phyloP scores from a whole-genome alignment of 129 eudicot species.

The Flaveria sonorensis region DNA sequence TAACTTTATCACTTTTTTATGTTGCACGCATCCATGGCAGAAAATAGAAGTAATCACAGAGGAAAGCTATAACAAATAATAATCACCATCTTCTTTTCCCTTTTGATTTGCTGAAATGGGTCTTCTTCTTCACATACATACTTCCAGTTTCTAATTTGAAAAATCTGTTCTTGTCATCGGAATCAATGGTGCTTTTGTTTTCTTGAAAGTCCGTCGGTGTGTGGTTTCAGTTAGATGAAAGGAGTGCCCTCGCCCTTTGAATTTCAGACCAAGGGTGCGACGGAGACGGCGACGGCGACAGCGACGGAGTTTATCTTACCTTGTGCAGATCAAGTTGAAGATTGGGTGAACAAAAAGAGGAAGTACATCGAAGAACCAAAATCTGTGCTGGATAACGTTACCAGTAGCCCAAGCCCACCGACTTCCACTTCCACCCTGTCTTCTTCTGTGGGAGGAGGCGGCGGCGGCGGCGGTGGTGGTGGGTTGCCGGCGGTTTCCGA shows the following conservation, averaged over 20 bases:
- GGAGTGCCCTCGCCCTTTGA: conserved; percentile 92
- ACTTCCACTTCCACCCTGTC: conserved; percentile 80
- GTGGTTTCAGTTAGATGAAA: conserved; percentile 31
- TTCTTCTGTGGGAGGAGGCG: conserved; percentile 47
- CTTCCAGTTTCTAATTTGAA: not conserved
- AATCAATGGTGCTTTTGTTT: not conserved
- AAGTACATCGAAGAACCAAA: conserved; percentile 54
- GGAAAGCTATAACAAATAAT: conserved; percentile 1
- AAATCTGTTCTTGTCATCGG: not conserved
- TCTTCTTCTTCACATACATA: conserved; percentile 18
- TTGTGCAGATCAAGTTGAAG: conserved; percentile 37
- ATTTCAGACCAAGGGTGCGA: conserved; percentile 70
- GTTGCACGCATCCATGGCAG: conserved; percentile 69
- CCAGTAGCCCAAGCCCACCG: conserved; percentile 63
- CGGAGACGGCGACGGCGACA: conserved; percentile 32
- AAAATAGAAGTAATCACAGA: conserved; percentile 38
- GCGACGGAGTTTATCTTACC: conserved; percentile 32
- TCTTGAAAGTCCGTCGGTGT: conserved; percentile 3
- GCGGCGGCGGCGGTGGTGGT: conserved; percentile 37
- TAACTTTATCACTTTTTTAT: conserved; percentile 66
- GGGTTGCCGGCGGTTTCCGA: conserved; percentile 59
- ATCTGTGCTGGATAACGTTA: conserved; percentile 79
- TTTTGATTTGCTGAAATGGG: not conserved
- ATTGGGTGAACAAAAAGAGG: conserved; percentile 22
- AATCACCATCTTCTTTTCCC: not conserved